Percentiles rank a stretch among this genome's conserved stretches.
phyloP scores from a whole-genome alignment of 2,329 filamentous ascomycete genomes.

The Cryphonectria carpinicola region DNA sequence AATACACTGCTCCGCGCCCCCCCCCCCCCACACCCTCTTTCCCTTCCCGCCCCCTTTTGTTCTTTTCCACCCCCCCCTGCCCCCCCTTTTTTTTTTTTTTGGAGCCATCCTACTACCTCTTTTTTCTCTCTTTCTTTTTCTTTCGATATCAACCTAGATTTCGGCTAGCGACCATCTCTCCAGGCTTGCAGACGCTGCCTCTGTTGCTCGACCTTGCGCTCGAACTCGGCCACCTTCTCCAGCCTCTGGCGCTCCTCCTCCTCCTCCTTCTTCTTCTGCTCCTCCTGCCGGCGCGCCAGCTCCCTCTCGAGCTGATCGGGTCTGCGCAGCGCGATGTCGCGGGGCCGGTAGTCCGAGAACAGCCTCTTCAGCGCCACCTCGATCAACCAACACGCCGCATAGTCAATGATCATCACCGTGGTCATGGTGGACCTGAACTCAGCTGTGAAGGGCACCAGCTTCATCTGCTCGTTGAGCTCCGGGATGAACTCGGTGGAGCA shows the following conservation, averaged over 20 bases:
- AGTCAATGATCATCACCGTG: conserved; percentile 83
- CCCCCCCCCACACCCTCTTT: not conserved
- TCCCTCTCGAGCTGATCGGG: conserved; percentile 86
- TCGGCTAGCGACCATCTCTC: conserved; percentile 41
- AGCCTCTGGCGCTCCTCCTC: conserved; percentile 53
- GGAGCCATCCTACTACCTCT: not conserved
- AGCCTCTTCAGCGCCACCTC: conserved; percentile 82
- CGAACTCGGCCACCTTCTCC: conserved; percentile 62
- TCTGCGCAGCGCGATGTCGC: conserved; percentile 87
- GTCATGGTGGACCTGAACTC: conserved; percentile 93
- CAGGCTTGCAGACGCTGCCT: conserved; percentile 53
- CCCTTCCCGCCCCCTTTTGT: no score
- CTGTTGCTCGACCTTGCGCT: conserved; percentile 59
- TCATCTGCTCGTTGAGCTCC: conserved; percentile 91
- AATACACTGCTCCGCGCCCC: no score
- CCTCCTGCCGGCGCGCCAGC: conserved; percentile 66
- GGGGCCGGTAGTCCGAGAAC: conserved; percentile 90
- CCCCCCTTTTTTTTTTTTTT: not conserved
- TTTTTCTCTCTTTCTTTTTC: not conserved
- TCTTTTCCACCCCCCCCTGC: no score
- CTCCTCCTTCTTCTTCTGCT: conserved; percentile 51
- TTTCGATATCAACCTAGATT: not conserved
- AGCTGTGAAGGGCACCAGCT: conserved; percentile 83
- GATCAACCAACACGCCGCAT: conserved; percentile 81
- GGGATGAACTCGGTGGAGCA: conserved; percentile 95